Percentiles rank a stretch among this genome's conserved stretches.
Evolutionary conservation across 768 basidiomycete genomes (phyloP).

Genomic region (Tremella yokohamensis): DNA sequence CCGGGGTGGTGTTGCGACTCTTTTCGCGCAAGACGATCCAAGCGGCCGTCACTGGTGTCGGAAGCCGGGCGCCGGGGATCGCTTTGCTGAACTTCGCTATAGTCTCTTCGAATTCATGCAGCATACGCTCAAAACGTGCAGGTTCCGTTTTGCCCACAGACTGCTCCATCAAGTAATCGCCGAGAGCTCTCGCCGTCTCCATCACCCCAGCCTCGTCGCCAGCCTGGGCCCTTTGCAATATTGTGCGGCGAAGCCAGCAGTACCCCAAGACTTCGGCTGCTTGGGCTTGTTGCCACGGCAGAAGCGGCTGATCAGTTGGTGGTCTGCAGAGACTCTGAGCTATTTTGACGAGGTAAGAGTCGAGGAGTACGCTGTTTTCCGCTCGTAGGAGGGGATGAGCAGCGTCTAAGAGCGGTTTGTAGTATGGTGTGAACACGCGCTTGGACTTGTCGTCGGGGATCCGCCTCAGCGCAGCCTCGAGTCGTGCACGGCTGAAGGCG

Average conservation of each 20-base stretch:
- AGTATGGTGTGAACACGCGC: too few relatives aligned
- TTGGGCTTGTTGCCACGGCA: not conserved
- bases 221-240: not conserved
- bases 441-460: too few relatives aligned
- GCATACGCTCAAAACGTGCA: not conserved
- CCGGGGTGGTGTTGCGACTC: too few relatives aligned
- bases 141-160: not conserved
- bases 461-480: too few relatives aligned
- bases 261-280: conserved; percentile 8
- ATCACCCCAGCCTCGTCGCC: not conserved
- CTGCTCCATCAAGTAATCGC: not conserved
- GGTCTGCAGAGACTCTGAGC: too few relatives aligned
- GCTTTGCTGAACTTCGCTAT: conserved; percentile 1
- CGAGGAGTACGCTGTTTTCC: too few relatives aligned
- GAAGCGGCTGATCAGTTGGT: conserved; percentile 5
- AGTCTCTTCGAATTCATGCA: conserved; percentile 2
- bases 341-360: too few relatives aligned
- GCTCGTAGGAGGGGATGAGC: too few relatives aligned
- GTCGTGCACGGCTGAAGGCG: too few relatives aligned
- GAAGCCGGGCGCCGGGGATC: not conserved
- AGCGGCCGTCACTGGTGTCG: conserved; percentile 11
- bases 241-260: conserved; percentile 9
- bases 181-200: not conserved
- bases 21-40: conserved; percentile 20
- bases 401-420: too few relatives aligned